Percentiles rank a stretch among this genome's conserved stretches.
These are phyloP conservation scores for Aurantiochytrium sp. DNA, from an alignment of 108 stramenopile species.

Conservation along the genomic window DNA sequence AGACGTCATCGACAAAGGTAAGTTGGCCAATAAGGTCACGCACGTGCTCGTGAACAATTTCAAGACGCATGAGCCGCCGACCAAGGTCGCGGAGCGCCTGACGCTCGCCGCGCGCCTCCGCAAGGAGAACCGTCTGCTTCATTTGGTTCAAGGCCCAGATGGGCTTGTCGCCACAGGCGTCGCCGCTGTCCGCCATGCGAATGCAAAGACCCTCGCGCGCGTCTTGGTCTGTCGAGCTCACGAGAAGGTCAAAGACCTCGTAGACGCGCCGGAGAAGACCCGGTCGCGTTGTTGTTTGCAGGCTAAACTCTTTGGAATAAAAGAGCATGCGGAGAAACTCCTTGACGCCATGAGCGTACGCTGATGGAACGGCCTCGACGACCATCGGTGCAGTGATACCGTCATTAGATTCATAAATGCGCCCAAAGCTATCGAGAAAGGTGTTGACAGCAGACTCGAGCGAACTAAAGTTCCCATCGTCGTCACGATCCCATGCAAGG, in stretches of 20 bases:
- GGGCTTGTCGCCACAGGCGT: conserved; percentile 5
- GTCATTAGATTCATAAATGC: no score
- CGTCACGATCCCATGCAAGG: no score
- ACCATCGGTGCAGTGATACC: no score
- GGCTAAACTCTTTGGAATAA: neutral
- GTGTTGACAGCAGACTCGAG: no score
- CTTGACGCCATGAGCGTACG: neutral
- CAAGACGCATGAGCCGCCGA: neutral
- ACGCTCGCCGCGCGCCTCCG: neutral
- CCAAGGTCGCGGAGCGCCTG: neutral
- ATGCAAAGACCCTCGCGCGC: neutral
- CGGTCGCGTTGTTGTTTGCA: neutral
- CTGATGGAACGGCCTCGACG: neutral
- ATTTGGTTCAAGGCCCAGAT: conserved; percentile 5
- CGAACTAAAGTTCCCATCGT: no score
- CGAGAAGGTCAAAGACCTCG: neutral
- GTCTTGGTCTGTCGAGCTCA: neutral
- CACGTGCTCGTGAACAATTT: neutral
- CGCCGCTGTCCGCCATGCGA: neutral
- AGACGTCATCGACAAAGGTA: neutral
- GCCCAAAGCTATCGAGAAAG: no score
- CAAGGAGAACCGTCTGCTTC: neutral
- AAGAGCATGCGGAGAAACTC: neutral
- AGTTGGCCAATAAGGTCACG: neutral
- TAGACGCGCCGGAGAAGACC: neutral